Conservation (phyloP, 2,329 filamentous ascomycete genomes). For the Volutella citrinella region DNA sequence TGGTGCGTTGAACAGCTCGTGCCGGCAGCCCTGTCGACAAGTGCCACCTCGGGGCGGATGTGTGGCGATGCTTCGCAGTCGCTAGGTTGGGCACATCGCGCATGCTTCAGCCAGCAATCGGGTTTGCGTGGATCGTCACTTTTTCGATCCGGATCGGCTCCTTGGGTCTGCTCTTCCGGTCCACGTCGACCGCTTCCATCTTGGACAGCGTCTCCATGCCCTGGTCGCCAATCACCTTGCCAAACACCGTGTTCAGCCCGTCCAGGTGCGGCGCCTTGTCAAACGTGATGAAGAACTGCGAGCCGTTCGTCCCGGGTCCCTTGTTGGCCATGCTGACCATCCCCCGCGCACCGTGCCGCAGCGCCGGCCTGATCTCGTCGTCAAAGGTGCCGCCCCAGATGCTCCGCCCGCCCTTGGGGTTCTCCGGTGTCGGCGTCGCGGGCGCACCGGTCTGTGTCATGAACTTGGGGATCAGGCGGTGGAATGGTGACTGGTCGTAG, state of each 20-base stretch:
- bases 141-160: constrained; percentile 63
- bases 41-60: no score
- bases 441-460: constrained; percentile 76
- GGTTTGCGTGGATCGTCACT: constrained; percentile 77
- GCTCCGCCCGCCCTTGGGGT: constrained; percentile 66
- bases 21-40: no score
- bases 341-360: constrained; percentile 66
- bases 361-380: constrained; percentile 72
- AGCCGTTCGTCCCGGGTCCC: constrained; percentile 69
- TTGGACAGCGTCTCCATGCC: constrained; percentile 63
- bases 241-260: constrained; percentile 82
- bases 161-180: constrained; percentile 74
- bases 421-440: constrained; percentile 50
- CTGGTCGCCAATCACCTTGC: constrained; percentile 66
- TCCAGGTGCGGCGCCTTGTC: constrained; percentile 78
- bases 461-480: constrained; percentile 77
- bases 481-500: constrained; percentile 73
- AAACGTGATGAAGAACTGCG: constrained; percentile 79
- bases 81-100: no score
- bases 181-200: constrained; percentile 69
- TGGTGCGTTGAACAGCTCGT: no score
- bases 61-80: no score
- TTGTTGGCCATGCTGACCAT: constrained; percentile 79
- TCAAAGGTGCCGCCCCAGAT: constrained; percentile 75
- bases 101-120: constrained; percentile 65